Evolutionary conservation across 208 protist genomes (phyloP).

Genomic region (Acanthamoeba divionensis): DNA sequence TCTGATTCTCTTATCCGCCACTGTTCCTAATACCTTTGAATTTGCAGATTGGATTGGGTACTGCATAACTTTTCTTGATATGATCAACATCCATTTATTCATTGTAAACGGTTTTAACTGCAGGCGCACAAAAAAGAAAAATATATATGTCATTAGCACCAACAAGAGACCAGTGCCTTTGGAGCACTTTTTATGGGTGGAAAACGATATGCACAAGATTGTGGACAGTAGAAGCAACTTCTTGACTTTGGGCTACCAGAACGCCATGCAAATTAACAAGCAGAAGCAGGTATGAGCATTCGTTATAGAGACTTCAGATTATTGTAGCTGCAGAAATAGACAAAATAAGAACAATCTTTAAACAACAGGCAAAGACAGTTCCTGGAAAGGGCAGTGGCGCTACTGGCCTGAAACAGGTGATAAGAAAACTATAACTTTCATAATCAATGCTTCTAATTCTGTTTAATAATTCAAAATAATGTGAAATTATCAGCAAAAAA

Average conservation of each 20-base stretch:
- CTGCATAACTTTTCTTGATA: not conserved
- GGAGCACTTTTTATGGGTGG: conserved; percentile 82
- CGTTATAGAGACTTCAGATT: too few species aligned
- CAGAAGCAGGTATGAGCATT: not conserved
- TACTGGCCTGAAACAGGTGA: too few species aligned
- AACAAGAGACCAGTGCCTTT: conserved; percentile 86
- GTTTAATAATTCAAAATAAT: too few species aligned
- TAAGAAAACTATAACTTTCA: too few species aligned
- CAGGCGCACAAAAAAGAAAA: conserved; percentile 77
- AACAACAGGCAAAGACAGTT: too few species aligned
- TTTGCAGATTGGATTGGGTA: conserved; percentile 91
- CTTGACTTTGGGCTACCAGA: conserved; percentile 44
- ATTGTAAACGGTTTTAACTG: not conserved
- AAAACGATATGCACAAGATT: conserved; percentile 65
- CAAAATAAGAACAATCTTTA: too few species aligned
- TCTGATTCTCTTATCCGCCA: conserved; percentile 88
- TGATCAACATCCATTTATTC: not conserved
- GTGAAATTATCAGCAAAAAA: conserved; percentile 1
- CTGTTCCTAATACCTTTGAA: conserved; percentile 85
- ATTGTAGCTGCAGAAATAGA: too few species aligned
- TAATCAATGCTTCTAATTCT: too few species aligned
- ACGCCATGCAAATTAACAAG: conserved; percentile 3
- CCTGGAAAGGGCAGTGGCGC: too few species aligned
- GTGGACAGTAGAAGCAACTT: conserved; percentile 58
- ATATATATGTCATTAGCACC: conserved; percentile 85